phyloP scores from a whole-genome alignment of 2,329 filamentous ascomycete species.

The Ophiostoma montium region DNA sequence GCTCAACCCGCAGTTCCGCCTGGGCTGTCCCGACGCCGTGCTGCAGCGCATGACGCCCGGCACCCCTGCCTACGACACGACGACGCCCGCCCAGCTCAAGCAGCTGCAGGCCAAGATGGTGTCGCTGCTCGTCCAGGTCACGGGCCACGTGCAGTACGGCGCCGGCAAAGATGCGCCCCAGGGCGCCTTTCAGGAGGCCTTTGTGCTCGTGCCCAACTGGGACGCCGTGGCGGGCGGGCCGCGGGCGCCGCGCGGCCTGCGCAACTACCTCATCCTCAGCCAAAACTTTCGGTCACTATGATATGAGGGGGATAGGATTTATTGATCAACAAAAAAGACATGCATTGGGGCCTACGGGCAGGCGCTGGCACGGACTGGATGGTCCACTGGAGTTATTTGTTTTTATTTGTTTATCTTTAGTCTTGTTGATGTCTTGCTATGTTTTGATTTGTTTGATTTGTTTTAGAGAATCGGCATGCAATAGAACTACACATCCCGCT shows the following conservation, averaged over 20 bases:
- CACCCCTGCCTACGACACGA: constrained; percentile 11
- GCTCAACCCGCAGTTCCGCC: constrained; percentile 52
- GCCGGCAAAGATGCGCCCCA: constrained; percentile 46
- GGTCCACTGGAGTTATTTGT: too few relatives aligned
- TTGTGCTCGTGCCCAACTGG: constrained; percentile 69
- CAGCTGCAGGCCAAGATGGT: constrained; percentile 43
- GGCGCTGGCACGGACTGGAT: background rate
- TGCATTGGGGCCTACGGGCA: background rate
- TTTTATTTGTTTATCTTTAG: too few relatives aligned
- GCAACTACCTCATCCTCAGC: constrained; percentile 53
- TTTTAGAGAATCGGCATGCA: too few relatives aligned
- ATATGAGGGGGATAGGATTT: too few relatives aligned
- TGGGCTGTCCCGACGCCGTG: constrained; percentile 37
- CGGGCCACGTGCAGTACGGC: constrained; percentile 57
- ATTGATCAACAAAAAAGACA: too few relatives aligned
- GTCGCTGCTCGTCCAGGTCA: constrained; percentile 58
- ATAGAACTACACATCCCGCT: background rate
- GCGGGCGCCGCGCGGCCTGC: constrained; percentile 37
- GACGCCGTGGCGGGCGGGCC: constrained; percentile 31
- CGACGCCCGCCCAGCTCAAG: constrained; percentile 19
- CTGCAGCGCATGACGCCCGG: constrained; percentile 14
- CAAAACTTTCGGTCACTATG: constrained; percentile 36
- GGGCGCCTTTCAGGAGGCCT: constrained; percentile 64
- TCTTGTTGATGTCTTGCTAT: background rate
- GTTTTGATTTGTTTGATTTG: too few relatives aligned